Conservation (phyloP, 75 land plant species). For the Chamaecyparis obtusa region DNA sequence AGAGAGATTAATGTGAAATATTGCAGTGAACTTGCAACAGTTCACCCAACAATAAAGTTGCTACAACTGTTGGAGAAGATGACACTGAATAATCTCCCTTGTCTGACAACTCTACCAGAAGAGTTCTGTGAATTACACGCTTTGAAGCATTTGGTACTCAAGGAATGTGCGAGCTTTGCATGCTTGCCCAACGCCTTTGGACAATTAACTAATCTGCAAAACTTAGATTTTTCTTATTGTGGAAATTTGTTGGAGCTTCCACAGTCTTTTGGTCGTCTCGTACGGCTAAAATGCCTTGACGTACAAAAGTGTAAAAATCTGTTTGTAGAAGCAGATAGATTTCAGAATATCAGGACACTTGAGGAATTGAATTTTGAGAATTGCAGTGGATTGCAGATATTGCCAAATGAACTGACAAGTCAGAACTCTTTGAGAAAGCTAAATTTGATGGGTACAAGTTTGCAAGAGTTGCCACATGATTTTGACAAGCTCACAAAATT, state of each 20-base stretch:
- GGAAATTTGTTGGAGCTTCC: neutral
- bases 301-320: neutral
- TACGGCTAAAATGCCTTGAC: neutral
- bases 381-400: neutral
- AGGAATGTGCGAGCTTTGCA: neutral
- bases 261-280: neutral
- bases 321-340: neutral
- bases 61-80: too few relatives aligned
- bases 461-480: neutral
- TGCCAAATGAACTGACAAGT: neutral
- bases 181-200: neutral
- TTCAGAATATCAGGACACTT: neutral
- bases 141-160: neutral
- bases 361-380: neutral
- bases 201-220: neutral
- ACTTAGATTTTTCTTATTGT: neutral
- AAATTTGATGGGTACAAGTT: neutral
- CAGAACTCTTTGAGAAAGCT: neutral
- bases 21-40: too few relatives aligned
- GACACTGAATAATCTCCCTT: too few relatives aligned
- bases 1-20: too few relatives aligned
- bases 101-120: too few relatives aligned
- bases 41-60: too few relatives aligned
- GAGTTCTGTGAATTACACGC: too few relatives aligned
- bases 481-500: neutral